Base-by-base conservation (phyloP, 2,329 filamentous ascomycete genomes). In the Lachnellula cervina region DNA sequence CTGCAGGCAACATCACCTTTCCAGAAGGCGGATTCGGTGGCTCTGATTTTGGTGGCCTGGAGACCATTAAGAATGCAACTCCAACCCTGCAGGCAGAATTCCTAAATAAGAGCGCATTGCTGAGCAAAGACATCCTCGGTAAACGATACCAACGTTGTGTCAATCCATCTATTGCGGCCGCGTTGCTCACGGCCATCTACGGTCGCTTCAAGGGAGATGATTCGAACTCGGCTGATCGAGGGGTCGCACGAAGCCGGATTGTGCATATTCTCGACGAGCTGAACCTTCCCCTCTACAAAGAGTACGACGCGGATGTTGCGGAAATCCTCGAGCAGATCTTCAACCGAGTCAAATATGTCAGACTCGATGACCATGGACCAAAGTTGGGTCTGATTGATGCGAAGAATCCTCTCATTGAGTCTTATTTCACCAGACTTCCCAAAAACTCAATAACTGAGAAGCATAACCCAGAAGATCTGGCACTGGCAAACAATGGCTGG, bases 401-500 rank as follows among this genome's bases (percentile, higher is more conserved):
- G 7, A 75, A 86, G 52, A 93, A 83, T 66, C 92, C 94, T 13
- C 77, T 99, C 28, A 90, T 97, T 60, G 94, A 99, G 75, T 80
- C 88, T 0, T 99, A 99, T 75, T 99, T 99, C 72, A 97, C 94
- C 0, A 84, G 93, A 28, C 77, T 99, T 42, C 89, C 92, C 1
- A 70, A 81, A 32, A 96, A 96, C 65, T 83, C 88, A 11, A 83
- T 80, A 11, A 96, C 94, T 0, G 80, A 84, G 59, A 86, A 89
- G 66, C 87, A 95, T 67, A 85, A 85, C 55, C 79, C 85, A 1
- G 86, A 87, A 55, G 87, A 91, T 44, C 79, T 96, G 46, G 89
- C 90, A 2, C 75, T 99, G 51, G 92, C 87, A 42, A 97, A 97
- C 73, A 99, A 99, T 68, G 94, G 94, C 44, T 99, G 94, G 94